Base-by-base conservation (phyloP, 2,329 filamentous ascomycete genomes). In the Colletotrichum echinochloae region DNA sequence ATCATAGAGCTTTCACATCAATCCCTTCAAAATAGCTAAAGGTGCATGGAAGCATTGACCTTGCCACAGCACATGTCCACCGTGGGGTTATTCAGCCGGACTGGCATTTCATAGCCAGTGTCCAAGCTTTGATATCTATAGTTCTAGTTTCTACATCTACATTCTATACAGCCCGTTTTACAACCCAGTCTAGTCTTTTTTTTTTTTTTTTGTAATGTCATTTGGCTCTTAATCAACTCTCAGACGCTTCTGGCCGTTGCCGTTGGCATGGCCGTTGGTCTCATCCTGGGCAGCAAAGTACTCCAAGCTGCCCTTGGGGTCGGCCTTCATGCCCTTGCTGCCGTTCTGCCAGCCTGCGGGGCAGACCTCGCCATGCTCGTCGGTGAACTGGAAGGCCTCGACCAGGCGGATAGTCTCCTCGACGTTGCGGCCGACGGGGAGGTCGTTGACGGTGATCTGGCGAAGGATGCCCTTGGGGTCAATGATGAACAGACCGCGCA, bases 301-400 rank as follows among this genome's bases (percentile, higher is more conserved):
- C 77, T 85, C 83, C 46, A 86, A 79, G 74, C 82, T 85, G 63
- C 82, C 83, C 79, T 85, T 86, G 73, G 84, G 84, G 70, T 85
- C 84, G 67, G 84, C 82, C 83, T 86, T 86, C 79, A 86, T 85
- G 62, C 80, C 81, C 79, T 85, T 82, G 76, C 77, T 78, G 60
- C 84, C 84, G 70, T 81, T 78, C 70, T 82, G 81, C 84, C 84
- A 86, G 75, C 84, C 84, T 64, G 84, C 84, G 54, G 84, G 84
- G 80, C 84, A 95, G 65, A 94, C 88, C 78, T 93, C 90, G 81
- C 94, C 94, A 85, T 92, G 93, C 75, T 94, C 92, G 74, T 95
- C 92, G 16, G 92, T 92, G 84, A 95, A 93, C 81, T 95, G 93
- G 80, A 94, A 94, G 7, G 92, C 91, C 74, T 91, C 86, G 69